A percentile compares a stretch with the other conserved stretches of the same genome.
These are phyloP conservation scores for Colletotrichum sansevieriae DNA, from an alignment of 2,329 filamentous ascomycete species.

Conservation along the genomic window DNA sequence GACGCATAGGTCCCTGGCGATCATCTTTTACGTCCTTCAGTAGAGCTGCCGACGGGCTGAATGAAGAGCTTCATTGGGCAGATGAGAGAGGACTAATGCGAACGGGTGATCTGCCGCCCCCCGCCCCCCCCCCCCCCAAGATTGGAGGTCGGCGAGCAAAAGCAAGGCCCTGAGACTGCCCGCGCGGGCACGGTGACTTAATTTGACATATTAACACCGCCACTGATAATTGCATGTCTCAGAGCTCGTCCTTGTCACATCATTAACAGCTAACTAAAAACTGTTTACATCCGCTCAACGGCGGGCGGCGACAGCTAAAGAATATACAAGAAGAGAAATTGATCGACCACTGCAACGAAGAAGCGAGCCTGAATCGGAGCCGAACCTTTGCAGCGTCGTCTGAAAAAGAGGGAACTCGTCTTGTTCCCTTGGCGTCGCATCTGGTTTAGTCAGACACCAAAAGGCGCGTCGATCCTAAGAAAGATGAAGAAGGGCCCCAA, in stretches of 20 bases:
- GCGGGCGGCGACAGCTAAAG: slow-evolving; percentile 17
- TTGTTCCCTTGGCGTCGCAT: not conserved
- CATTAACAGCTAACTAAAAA: slow-evolving; percentile 2
- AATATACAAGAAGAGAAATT: slow-evolving; percentile 13
- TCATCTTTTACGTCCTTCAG: not conserved
- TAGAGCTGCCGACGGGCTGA: not conserved
- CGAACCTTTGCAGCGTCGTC: not conserved
- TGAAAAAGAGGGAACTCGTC: not conserved
- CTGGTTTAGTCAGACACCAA: not conserved
- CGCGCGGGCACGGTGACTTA: not conserved
- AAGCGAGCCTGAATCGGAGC: not conserved
- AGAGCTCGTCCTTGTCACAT: slow-evolving; percentile 10
- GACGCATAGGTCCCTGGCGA: slow-evolving; percentile 16
- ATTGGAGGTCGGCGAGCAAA: not conserved
- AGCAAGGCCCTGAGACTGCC: not conserved
- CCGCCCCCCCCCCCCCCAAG: too few species aligned
- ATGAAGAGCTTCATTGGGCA: slow-evolving; percentile 1
- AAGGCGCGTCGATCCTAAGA: too few species aligned
- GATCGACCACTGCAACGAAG: slow-evolving; percentile 22
- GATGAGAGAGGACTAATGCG: not conserved
- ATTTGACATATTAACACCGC: slow-evolving; percentile 1
- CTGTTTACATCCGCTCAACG: slow-evolving; percentile 9
- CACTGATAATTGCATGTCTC: slow-evolving; percentile 24
- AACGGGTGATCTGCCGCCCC: not conserved
- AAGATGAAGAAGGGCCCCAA: not conserved